A percentile compares a stretch with the other conserved stretches of the same genome.
These are phyloP conservation scores for Diversispora eburnea DNA, from an alignment of 192 early-diverging fungal species.

Conservation along the genomic window DNA sequence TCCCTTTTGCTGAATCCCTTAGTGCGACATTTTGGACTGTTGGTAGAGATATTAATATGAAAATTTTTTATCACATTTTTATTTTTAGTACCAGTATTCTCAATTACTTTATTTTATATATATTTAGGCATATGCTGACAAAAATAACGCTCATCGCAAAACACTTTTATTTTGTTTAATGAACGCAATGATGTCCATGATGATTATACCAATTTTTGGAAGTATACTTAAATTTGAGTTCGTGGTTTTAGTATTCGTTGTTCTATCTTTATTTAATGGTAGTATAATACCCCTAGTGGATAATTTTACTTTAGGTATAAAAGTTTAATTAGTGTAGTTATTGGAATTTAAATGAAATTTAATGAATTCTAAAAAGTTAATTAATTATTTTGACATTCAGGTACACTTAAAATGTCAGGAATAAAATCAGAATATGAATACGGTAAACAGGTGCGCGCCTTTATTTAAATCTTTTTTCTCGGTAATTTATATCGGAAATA, in stretches of 20 bases:
- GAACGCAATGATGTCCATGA: neutral
- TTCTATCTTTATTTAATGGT: neutral
- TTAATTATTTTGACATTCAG: neutral
- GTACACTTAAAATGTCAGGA: neutral
- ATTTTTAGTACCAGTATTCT: too few species aligned
- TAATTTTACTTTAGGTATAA: neutral
- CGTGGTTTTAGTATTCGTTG: neutral
- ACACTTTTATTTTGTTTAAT: too few species aligned
- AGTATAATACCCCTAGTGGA: neutral
- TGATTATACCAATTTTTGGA: neutral
- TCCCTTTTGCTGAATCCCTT: neutral
- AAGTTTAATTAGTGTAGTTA: neutral
- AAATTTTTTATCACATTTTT: neutral
- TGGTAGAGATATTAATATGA: neutral
- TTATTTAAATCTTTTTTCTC: neutral
- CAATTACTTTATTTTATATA: neutral
- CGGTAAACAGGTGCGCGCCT: neutral
- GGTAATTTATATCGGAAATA: neutral
- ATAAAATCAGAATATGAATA: neutral
- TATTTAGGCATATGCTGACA: neutral
- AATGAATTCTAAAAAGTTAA: neutral
- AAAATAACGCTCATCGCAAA: too few species aligned
- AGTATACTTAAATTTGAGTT: neutral
- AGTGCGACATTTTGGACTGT: neutral
- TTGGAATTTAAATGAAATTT: neutral